phyloP scores from a whole-genome alignment of 805 yeast genomes.

The Wickerhamiella nectarea region DNA sequence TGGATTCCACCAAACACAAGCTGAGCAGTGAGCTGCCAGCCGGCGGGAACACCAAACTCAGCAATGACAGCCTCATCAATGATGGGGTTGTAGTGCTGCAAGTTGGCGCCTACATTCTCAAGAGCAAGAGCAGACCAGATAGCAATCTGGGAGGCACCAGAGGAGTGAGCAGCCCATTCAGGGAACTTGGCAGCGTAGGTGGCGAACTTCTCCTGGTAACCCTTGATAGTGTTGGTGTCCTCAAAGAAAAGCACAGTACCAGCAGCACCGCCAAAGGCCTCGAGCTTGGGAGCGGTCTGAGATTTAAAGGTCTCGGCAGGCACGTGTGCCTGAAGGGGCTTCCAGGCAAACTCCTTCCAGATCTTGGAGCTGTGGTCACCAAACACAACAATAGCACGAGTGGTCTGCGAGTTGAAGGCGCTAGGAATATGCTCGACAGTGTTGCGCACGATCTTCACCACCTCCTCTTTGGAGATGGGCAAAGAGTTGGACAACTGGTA shows the following conservation, averaged over 20 bases:
- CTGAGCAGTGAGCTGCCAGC: constrained; percentile 37
- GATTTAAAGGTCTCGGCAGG: constrained; percentile 28
- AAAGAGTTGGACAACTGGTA: constrained; percentile 33
- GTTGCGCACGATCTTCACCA: constrained; percentile 31
- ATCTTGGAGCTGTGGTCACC: constrained; percentile 34
- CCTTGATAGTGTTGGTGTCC: constrained; percentile 30
- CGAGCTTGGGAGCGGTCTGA: constrained; percentile 31
- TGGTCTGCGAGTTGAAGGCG: constrained; percentile 38
- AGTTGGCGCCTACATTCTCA: constrained; percentile 36
- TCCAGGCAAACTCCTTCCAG: constrained; percentile 31
- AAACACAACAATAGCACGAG: constrained; percentile 35
- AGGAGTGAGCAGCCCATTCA: constrained; percentile 33
- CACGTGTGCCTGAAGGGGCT: constrained; percentile 23
- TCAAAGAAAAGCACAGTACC: constrained; percentile 38
- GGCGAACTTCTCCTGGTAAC: constrained; percentile 32
- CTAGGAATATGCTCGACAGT: constrained; percentile 38
- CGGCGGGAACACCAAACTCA: constrained; percentile 30
- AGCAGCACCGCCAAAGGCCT: constrained; percentile 32
- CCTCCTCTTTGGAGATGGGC: constrained; percentile 32
- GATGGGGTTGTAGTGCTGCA: constrained; percentile 39
- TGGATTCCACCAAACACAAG: constrained; percentile 32
- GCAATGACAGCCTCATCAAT: constrained; percentile 28
- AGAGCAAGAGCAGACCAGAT: constrained; percentile 36
- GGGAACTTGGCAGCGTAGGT: constrained; percentile 34
- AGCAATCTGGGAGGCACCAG: constrained; percentile 35